Evolutionary conservation across 1,284 basidiomycete species (phyloP), one percentile per base, ranked within the genome.

Genomic region (Fomitiporia mediterranea): DNA sequence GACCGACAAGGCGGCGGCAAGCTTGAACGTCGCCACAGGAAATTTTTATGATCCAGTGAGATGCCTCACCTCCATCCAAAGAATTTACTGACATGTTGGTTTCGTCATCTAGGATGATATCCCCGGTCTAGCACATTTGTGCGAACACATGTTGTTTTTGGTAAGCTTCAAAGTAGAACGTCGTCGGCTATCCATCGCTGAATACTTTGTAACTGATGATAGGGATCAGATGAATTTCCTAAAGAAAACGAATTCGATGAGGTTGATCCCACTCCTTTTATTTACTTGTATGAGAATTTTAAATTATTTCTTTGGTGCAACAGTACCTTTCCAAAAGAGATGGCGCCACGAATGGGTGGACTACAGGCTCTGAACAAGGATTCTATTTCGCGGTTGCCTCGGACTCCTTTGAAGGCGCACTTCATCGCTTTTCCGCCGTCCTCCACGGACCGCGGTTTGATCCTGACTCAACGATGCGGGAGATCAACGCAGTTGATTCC

Each of bases 71-170:
- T 6, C n/a, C 2, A 9, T 46, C 13, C 4, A 28, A 1, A 3
- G 13, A 30, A 30, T 11, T 13, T n/a, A n/a, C 11, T 5, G 11
- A 0, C 23, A 4, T 9, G 17, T 15, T 32, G n/a, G 17, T 15
- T 28, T n/a, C n/a, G n/a, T n/a, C n/a, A 48, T 42, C 27, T 59
- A 91, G 88, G 82, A 79, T 66, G 90, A 93, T 66, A 88, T 93
- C 79, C 89, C 89, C 15, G 93, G 93, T 40, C 78, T 93, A 44
- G 92, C 93, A 53, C 91, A 94, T 70, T 94, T 93, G 66, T 93
- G 95, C 73, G 96, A 99, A 70, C 96, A 99, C 71, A 70, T 99
- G 55, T 75, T 98, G 62, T 99, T 99, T 73, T 90, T 99, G 90
- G 91, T 91, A 62, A 66, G 78, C 62, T 1, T 4, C 37, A 42